These are phyloP conservation scores for Volvox carteri DNA, from an alignment of 163 green algal species.

Conservation along the genomic window DNA sequence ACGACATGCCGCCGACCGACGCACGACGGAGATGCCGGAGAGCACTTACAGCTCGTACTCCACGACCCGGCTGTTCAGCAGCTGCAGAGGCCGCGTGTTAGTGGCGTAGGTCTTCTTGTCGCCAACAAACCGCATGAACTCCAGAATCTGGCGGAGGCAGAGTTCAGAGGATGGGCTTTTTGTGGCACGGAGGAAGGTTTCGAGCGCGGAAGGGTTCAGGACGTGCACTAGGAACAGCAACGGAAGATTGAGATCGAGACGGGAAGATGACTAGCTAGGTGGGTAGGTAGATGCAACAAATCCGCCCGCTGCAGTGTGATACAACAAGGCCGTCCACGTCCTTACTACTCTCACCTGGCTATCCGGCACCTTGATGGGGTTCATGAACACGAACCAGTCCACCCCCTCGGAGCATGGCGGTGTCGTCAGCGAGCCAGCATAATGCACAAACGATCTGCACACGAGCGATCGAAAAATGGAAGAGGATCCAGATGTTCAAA, in stretches of 20 bases:
- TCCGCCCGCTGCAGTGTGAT: too few relatives aligned
- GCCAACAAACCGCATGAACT: constrained; percentile 74
- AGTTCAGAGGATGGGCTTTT: too few relatives aligned
- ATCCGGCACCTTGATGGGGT: constrained; percentile 65
- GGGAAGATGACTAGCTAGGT: too few relatives aligned
- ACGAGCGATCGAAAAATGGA: too few relatives aligned
- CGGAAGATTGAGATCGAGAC: too few relatives aligned
- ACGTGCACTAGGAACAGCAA: too few relatives aligned
- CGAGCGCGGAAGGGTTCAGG: too few relatives aligned
- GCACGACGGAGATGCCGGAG: too few relatives aligned
- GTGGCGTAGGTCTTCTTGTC: constrained; percentile 61
- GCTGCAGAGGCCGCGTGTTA: constrained; percentile 76
- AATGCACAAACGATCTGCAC: constrained; percentile 74
- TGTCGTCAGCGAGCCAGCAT: constrained; percentile 87
- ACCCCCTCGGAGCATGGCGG: constrained; percentile 86
- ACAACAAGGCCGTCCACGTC: too few relatives aligned
- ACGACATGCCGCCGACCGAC: too few relatives aligned
- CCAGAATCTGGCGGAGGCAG: constrained; percentile 72
- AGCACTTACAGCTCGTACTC: constrained; percentile 61
- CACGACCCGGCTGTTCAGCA: constrained; percentile 57
- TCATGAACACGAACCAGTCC: constrained; percentile 80
- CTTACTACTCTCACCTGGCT: constrained; percentile 67
- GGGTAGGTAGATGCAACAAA: too few relatives aligned
- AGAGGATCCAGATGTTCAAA: background rate
- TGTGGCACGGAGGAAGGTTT: too few relatives aligned